Conservation (phyloP, 306 rosid species). For the Corylus americana region DNA sequence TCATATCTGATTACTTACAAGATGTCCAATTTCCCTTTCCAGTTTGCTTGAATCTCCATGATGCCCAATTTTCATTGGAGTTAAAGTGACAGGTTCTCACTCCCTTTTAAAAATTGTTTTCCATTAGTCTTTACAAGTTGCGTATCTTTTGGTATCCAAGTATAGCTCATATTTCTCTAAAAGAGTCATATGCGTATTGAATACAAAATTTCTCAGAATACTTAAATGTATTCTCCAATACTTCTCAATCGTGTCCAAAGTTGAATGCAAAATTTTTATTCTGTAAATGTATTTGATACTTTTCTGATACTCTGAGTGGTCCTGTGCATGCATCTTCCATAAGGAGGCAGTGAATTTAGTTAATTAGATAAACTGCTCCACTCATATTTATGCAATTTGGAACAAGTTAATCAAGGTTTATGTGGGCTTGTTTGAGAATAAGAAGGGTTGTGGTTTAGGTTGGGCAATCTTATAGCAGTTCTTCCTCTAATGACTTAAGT, state of each 20-base stretch:
- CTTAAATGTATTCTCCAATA: neutral
- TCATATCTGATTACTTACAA: too few species aligned
- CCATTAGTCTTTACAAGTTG: neutral
- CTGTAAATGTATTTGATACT: neutral
- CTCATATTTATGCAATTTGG: neutral
- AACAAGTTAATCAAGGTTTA: conserved; percentile 4
- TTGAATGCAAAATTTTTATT: neutral
- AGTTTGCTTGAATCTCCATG: neutral
- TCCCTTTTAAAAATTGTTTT: neutral
- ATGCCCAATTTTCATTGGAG: neutral
- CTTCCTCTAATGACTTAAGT: neutral
- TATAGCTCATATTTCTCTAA: neutral
- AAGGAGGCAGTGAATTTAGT: neutral
- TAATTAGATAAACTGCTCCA: neutral
- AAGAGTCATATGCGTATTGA: neutral
- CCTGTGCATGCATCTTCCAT: neutral
- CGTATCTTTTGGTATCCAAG: neutral
- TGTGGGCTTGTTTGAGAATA: neutral
- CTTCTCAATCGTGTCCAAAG: neutral
- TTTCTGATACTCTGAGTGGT: neutral
- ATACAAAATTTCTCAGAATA: neutral
- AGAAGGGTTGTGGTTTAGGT: neutral
- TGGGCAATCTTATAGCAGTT: neutral
- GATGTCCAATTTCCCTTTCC: neutral
- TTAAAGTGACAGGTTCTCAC: neutral